Conservation (phyloP, 2,329 filamentous ascomycete species). For the Thelonectria discophora region DNA sequence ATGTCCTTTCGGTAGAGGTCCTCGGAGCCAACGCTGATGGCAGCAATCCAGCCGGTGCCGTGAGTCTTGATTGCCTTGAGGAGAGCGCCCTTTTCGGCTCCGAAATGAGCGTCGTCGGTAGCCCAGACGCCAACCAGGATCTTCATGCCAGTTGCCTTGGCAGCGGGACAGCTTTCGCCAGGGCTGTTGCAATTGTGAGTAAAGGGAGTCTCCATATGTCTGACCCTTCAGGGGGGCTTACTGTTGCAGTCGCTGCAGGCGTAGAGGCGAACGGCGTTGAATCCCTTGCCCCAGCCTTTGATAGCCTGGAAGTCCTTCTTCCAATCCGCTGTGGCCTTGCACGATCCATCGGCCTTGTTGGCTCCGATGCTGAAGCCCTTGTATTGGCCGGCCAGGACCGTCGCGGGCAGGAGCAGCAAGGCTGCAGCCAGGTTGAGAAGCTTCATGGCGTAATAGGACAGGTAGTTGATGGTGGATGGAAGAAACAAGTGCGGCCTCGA, state of each 20-base stretch:
- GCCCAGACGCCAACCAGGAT: constrained; percentile 38
- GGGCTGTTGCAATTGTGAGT: constrained; percentile 24
- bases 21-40: constrained; percentile 38
- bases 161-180: constrained; percentile 39
- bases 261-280: constrained; percentile 38
- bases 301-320: constrained; percentile 40
- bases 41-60: constrained; percentile 38
- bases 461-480: not conserved
- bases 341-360: constrained; percentile 35
- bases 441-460: constrained; percentile 32
- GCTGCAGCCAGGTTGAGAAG: constrained; percentile 30
- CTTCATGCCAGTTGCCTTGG: constrained; percentile 38
- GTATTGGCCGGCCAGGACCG: constrained; percentile 36
- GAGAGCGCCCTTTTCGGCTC: constrained; percentile 37
- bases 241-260: constrained; percentile 36
- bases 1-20: constrained; percentile 40
- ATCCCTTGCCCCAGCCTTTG: constrained; percentile 39
- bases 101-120: constrained; percentile 37
- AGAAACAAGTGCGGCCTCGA: not conserved
- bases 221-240: constrained; percentile 3
- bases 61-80: constrained; percentile 38
- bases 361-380: constrained; percentile 40
- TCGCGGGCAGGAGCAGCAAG: constrained; percentile 31
- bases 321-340: constrained; percentile 38
- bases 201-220: not conserved